Conservation (phyloP, 495 filamentous ascomycete species). For the Podospora tetraspora region DNA sequence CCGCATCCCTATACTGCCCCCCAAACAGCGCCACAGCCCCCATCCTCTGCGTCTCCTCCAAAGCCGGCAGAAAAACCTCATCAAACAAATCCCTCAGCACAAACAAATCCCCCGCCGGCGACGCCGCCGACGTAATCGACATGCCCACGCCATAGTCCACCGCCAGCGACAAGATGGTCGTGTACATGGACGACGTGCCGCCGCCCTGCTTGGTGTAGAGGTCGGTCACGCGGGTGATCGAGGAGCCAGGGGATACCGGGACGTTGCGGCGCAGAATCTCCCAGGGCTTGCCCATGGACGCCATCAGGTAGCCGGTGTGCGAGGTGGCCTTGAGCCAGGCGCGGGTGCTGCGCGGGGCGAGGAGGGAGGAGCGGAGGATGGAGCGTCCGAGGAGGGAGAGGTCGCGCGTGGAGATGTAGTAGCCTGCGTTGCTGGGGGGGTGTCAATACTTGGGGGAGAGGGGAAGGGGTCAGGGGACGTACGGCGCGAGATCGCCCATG, state of each 20-base stretch:
- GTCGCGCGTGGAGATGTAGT: slow-evolving; percentile 46
- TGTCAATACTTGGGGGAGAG: not conserved
- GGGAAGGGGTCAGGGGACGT: not conserved
- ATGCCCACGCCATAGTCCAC: slow-evolving; percentile 49
- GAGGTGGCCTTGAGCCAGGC: slow-evolving; percentile 49
- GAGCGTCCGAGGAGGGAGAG: slow-evolving; percentile 44
- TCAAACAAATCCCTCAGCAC: not conserved
- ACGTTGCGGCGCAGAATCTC: slow-evolving; percentile 37
- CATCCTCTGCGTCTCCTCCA: slow-evolving; percentile 12
- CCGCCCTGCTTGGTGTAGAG: slow-evolving; percentile 46
- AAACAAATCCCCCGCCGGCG: not conserved
- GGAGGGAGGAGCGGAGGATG: slow-evolving; percentile 45
- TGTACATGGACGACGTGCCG: slow-evolving; percentile 32
- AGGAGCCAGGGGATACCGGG: not conserved
- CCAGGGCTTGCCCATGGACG: slow-evolving; percentile 52
- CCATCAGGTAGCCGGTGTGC: slow-evolving; percentile 37
- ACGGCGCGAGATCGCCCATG: slow-evolving; percentile 18
- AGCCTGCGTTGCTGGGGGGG: slow-evolving; percentile 11
- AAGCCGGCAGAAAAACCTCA: slow-evolving; percentile 4
- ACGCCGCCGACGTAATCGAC: slow-evolving; percentile 13
- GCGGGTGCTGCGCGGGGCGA: slow-evolving; percentile 40
- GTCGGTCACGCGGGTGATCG: slow-evolving; percentile 14
- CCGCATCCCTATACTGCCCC: slow-evolving; percentile 7
- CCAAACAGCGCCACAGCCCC: slow-evolving; percentile 3
- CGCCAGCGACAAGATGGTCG: slow-evolving; percentile 40